These are phyloP conservation scores for Endocarpon pusillum DNA, from an alignment of 495 filamentous ascomycete genomes.

Conservation along the genomic window DNA sequence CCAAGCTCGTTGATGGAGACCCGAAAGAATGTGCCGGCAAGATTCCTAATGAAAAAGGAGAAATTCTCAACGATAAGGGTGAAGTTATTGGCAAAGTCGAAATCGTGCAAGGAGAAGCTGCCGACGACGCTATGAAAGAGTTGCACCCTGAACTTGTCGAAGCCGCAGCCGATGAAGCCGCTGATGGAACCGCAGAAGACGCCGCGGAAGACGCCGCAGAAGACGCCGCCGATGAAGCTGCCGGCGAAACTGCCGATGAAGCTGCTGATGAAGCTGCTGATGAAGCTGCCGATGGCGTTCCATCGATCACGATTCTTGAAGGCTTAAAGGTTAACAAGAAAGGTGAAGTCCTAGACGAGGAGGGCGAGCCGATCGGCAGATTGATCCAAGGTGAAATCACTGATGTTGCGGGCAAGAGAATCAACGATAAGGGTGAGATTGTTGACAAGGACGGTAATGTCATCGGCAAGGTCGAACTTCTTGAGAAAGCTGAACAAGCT, in stretches of 20 bases:
- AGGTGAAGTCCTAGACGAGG: conserved; percentile 42
- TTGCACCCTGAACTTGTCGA: conserved; percentile 30
- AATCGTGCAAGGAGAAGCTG: conserved; percentile 32
- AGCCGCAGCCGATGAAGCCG: conserved; percentile 6
- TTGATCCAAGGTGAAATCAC: conserved; percentile 24
- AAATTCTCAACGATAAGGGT: conserved; percentile 32
- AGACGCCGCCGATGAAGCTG: conserved; percentile 10
- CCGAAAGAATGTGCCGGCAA: conserved; percentile 28
- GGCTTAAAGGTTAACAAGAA: conserved; percentile 53
- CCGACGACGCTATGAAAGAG: conserved; percentile 28
- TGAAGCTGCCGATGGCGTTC: conserved; percentile 11
- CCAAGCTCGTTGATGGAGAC: conserved; percentile 32
- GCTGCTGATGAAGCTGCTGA: not conserved
- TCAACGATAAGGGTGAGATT: conserved; percentile 31
- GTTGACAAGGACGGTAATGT: conserved; percentile 19
- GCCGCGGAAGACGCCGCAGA: conserved; percentile 8
- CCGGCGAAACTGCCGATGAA: conserved; percentile 3
- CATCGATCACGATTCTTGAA: conserved; percentile 28
- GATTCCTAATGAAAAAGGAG: conserved; percentile 31
- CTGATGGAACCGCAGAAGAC: conserved; percentile 6
- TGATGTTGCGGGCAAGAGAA: conserved; percentile 27
- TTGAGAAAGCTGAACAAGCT: conserved; percentile 17
- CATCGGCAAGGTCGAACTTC: conserved; percentile 17
- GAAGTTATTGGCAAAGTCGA: conserved; percentile 32
- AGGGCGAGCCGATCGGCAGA: conserved; percentile 28